phyloP scores from a whole-genome alignment of 805 yeast genomes.

The Schizosaccharomyces osmophilus region DNA sequence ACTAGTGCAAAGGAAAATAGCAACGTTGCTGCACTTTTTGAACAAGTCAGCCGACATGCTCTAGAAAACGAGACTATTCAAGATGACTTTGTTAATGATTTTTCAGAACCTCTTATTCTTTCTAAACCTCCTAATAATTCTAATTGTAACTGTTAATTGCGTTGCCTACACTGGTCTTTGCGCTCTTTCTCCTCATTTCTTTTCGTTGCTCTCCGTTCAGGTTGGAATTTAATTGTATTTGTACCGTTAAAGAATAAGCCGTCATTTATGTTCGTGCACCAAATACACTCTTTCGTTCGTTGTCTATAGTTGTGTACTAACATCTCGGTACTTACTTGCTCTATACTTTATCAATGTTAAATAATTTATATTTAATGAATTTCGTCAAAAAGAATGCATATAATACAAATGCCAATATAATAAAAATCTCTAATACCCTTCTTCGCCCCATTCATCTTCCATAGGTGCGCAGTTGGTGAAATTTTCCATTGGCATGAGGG shows the following conservation, averaged over 20 bases:
- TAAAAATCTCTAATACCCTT: background rate
- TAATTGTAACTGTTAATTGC: constrained; percentile 43
- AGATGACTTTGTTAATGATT: constrained; percentile 77
- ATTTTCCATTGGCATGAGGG: background rate
- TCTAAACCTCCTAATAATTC: constrained; percentile 59
- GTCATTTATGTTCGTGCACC: no score
- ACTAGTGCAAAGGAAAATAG: constrained; percentile 95
- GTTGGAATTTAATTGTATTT: no score
- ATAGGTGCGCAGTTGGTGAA: background rate
- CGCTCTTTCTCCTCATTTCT: background rate
- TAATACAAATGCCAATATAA: background rate
- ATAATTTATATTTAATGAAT: no score
- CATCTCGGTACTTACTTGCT: no score
- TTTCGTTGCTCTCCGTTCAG: background rate
- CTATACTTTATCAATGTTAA: no score
- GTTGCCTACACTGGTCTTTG: background rate
- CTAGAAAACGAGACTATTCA: constrained; percentile 72
- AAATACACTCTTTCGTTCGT: no score
- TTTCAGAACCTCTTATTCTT: constrained; percentile 87
- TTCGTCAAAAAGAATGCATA: no score
- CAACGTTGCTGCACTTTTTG: constrained; percentile 86
- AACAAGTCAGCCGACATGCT: constrained; percentile 78
- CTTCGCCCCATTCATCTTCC: constrained; percentile 1
- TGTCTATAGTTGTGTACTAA: no score
- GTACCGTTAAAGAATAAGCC: no score